Conservation (phyloP, 139 green algal species). For the Bryopsis sp. region DNA sequence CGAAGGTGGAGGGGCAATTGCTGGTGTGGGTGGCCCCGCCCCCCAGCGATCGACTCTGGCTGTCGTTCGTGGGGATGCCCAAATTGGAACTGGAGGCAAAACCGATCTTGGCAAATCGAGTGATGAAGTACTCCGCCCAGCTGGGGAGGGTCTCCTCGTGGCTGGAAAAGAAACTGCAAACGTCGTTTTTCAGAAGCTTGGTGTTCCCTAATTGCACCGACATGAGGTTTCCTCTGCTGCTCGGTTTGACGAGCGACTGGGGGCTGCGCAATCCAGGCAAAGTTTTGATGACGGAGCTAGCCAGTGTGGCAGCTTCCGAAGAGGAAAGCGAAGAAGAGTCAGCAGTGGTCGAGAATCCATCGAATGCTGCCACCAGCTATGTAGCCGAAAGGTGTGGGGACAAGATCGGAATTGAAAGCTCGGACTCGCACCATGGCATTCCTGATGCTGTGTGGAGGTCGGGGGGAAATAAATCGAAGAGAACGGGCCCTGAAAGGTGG, state of each 20-base stretch:
- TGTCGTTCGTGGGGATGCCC: constrained; percentile 21
- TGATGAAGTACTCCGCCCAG: constrained; percentile 11
- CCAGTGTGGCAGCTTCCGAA: neutral
- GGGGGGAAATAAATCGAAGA: too few relatives aligned
- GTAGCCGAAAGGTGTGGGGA: too few relatives aligned
- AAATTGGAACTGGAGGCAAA: constrained; percentile 15
- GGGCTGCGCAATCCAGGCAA: neutral
- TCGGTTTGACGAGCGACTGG: neutral
- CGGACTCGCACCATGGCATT: too few relatives aligned
- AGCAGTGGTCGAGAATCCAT: too few relatives aligned
- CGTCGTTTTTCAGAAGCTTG: constrained; percentile 9
- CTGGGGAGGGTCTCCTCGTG: constrained; percentile 6
- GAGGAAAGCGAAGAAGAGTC: neutral
- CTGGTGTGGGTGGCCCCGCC: constrained; percentile 23
- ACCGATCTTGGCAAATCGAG: constrained; percentile 11
- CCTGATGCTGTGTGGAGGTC: too few relatives aligned
- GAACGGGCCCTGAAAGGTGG: too few relatives aligned
- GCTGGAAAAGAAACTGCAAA: constrained; percentile 3
- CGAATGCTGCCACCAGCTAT: too few relatives aligned
- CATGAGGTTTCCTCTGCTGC: constrained; percentile 8
- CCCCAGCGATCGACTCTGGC: constrained; percentile 20
- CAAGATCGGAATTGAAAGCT: too few relatives aligned
- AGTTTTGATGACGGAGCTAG: neutral
- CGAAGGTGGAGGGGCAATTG: constrained; percentile 19
- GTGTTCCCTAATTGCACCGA: constrained; percentile 15